A percentile compares a stretch with the other conserved stretches of the same genome.
Evolutionary conservation across 768 basidiomycete genomes (phyloP).

Genomic region (Leccinum disarticulatum): DNA sequence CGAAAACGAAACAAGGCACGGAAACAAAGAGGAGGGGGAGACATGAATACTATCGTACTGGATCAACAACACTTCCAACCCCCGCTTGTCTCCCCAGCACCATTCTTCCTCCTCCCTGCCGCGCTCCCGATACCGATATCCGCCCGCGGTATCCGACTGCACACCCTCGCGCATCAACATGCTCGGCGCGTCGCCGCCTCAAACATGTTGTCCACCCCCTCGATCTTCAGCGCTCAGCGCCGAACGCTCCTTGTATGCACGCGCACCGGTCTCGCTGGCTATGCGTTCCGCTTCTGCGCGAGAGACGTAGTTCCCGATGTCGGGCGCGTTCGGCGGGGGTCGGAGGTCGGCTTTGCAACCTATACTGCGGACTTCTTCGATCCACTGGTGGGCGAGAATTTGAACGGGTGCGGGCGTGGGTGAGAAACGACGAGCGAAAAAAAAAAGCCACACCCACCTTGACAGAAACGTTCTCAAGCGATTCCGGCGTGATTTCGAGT

Average conservation of each 20-base stretch:
- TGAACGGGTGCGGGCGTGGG: neutral
- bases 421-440: too few relatives aligned
- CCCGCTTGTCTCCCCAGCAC: conserved; percentile 36
- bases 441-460: conserved; percentile 54
- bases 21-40: too few relatives aligned
- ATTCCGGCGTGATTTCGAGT: conserved; percentile 96
- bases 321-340: conserved; percentile 49
- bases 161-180: conserved; percentile 93
- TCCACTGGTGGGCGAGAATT: conserved; percentile 63
- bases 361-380: conserved; percentile 97
- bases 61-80: conserved; percentile 58
- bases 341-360: conserved; percentile 96
- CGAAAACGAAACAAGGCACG: neutral
- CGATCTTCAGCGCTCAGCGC: conserved; percentile 84
- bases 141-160: conserved; percentile 52
- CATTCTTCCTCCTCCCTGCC: conserved; percentile 3
- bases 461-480: conserved; percentile 89
- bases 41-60: neutral
- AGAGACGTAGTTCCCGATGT: too few relatives aligned
- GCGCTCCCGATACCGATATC: conserved; percentile 49
- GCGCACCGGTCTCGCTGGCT: conserved; percentile 82
- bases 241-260: conserved; percentile 93
- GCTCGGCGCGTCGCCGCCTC: conserved; percentile 96
- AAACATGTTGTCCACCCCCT: conserved; percentile 96
- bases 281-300: conserved; percentile 77